These are phyloP conservation scores for Kwoniella heveanensis DNA, from an alignment of 768 basidiomycete genomes.

Conservation along the genomic window DNA sequence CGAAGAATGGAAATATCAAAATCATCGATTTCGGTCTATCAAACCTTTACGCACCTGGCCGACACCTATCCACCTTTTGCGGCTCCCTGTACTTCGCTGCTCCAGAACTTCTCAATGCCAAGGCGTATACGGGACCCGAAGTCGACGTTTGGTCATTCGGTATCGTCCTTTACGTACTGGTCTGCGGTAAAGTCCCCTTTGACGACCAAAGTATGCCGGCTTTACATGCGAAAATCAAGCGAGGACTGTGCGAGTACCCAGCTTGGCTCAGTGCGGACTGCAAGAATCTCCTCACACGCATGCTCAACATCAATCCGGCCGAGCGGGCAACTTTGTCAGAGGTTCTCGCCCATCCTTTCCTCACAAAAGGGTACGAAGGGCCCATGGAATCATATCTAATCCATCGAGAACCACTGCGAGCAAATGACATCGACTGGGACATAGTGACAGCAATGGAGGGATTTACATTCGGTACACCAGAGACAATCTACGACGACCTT, in stretches of 20 bases:
- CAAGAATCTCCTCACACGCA: slow-evolving; percentile 86
- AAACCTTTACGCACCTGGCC: slow-evolving; percentile 82
- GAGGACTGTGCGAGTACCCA: slow-evolving; percentile 94
- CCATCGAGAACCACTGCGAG: slow-evolving; percentile 81
- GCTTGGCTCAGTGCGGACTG: slow-evolving; percentile 96
- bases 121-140: slow-evolving; percentile 94
- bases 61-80: slow-evolving; percentile 90
- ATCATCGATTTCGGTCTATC: slow-evolving; percentile 99
- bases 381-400: slow-evolving; percentile 83
- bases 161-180: slow-evolving; percentile 94
- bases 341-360: slow-evolving; percentile 87
- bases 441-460: slow-evolving; percentile 91
- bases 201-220: slow-evolving; percentile 99
- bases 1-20: slow-evolving; percentile 98
- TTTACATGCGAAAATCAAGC: slow-evolving; percentile 97
- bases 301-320: slow-evolving; percentile 93
- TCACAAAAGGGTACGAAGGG: slow-evolving; percentile 80
- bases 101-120: slow-evolving; percentile 93
- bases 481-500: slow-evolving; percentile 78
- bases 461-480: slow-evolving; percentile 90
- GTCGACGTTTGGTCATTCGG: slow-evolving; percentile 99
- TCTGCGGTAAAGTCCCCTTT: slow-evolving; percentile 98
- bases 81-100: slow-evolving; percentile 98
- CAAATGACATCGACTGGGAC: slow-evolving; percentile 81
- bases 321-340: slow-evolving; percentile 80